These are phyloP conservation scores for Suillus sp. DNA, from an alignment of 768 basidiomycete species.

Conservation along the genomic window DNA sequence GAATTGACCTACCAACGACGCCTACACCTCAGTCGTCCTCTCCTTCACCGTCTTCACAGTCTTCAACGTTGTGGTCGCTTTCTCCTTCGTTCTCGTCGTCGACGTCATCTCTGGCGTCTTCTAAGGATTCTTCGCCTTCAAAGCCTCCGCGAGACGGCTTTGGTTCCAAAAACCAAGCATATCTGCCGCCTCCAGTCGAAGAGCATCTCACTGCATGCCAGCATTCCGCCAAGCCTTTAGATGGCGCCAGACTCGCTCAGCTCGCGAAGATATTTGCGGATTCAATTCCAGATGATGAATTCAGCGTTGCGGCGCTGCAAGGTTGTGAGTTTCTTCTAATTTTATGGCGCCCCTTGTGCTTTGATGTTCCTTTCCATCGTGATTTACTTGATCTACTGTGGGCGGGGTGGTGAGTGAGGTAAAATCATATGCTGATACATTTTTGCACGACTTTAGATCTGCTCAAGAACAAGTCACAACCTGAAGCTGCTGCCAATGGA, in stretches of 20 bases:
- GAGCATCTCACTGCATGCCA: slow-evolving; percentile 59
- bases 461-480: slow-evolving; percentile 82
- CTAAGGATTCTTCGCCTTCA: slow-evolving; percentile 27
- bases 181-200: slow-evolving; percentile 65
- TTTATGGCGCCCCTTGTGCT: slow-evolving; percentile 16
- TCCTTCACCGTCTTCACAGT: slow-evolving; percentile 41
- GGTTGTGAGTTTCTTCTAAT: slow-evolving; percentile 65
- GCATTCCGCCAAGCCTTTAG: slow-evolving; percentile 67
- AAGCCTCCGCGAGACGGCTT: slow-evolving; percentile 33
- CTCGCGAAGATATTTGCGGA: slow-evolving; percentile 82
- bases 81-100: slow-evolving; percentile 49
- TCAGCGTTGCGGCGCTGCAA: slow-evolving; percentile 88
- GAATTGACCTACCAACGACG: slow-evolving; percentile 44
- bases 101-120: slow-evolving; percentile 38
- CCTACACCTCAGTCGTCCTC: slow-evolving; percentile 45
- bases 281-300: slow-evolving; percentile 80
- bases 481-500: slow-evolving; percentile 70
- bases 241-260: slow-evolving; percentile 59
- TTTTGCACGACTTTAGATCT: slow-evolving; percentile 49
- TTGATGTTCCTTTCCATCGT: slow-evolving; percentile 17
- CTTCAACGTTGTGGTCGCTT: slow-evolving; percentile 48
- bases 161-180: slow-evolving; percentile 59
- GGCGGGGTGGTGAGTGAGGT: slow-evolving; percentile 23
- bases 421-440: slow-evolving; percentile 30
- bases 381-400: slow-evolving; percentile 22